These are phyloP conservation scores for Pichia sp. DNA, from an alignment of 1,139 yeast species.

Conservation along the genomic window DNA sequence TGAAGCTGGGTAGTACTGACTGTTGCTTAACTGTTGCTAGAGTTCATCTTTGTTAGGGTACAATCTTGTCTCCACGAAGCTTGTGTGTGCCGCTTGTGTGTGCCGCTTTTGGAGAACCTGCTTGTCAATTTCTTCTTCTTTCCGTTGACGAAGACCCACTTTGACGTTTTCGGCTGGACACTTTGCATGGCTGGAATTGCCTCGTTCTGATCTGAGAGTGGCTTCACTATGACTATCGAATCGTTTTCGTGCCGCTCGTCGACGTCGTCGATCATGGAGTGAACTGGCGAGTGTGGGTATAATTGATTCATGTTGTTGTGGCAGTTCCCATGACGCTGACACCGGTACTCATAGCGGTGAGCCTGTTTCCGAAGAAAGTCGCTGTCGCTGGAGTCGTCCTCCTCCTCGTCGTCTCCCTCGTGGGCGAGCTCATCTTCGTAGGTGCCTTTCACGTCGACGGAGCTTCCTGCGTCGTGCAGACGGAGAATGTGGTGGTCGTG, in stretches of 20 bases:
- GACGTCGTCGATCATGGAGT: not conserved
- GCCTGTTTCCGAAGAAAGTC: not conserved
- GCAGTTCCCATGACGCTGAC: not conserved
- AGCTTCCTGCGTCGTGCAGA: not conserved
- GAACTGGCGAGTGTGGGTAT: not conserved
- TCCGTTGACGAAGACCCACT: slow-evolving; percentile 16
- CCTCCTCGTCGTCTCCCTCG: not conserved
- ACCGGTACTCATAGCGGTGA: too few species aligned
- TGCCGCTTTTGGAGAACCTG: slow-evolving; percentile 9
- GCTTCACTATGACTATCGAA: not conserved
- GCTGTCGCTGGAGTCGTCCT: slow-evolving; percentile 7
- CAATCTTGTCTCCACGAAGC: not conserved
- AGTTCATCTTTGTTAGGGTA: too few species aligned
- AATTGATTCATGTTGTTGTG: not conserved
- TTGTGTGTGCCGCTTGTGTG: not conserved
- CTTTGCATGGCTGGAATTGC: not conserved
- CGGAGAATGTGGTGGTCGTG: not conserved
- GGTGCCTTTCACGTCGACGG: not conserved
- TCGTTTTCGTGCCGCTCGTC: not conserved
- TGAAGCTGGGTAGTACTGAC: too few species aligned
- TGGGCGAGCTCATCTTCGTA: not conserved
- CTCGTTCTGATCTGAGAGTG: not conserved
- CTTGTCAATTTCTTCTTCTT: slow-evolving; percentile 18
- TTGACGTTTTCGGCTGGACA: not conserved
- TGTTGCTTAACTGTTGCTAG: too few species aligned